phyloP scores from a whole-genome alignment of 2,329 filamentous ascomycete genomes.

The Diaporthe vaccinii region DNA sequence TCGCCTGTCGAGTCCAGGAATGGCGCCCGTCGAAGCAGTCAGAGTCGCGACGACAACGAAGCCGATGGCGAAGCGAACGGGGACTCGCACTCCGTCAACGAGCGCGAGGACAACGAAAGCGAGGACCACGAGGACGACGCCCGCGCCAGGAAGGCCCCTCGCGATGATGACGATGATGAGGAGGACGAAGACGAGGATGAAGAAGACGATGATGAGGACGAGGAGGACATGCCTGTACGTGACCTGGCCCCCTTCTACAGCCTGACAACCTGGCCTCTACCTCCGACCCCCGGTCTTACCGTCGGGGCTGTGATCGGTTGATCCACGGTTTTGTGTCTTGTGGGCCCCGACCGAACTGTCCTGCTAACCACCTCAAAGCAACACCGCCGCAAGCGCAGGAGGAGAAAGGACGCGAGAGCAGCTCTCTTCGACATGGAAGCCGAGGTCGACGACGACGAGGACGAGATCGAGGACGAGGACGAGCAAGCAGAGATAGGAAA shows the following conservation, averaged over 20 bases:
- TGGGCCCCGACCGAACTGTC: neutral
- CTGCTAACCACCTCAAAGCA: constrained; percentile 54
- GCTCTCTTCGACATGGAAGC: constrained; percentile 98
- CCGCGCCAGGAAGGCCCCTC: constrained; percentile 47
- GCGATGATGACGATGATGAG: constrained; percentile 51
- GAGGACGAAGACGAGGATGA: constrained; percentile 52
- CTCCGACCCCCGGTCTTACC: neutral
- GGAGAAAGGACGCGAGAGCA: constrained; percentile 74
- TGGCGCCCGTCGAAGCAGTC: constrained; percentile 43
- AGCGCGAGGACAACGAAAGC: constrained; percentile 46
- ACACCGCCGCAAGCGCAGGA: constrained; percentile 85
- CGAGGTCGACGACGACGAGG: constrained; percentile 96
- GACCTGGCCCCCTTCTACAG: neutral
- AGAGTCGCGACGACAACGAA: constrained; percentile 47
- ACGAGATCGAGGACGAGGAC: constrained; percentile 89
- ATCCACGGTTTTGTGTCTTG: too few species aligned
- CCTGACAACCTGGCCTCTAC: neutral
- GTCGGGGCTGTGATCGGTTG: neutral
- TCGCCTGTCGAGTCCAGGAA: constrained; percentile 43
- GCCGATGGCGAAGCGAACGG: constrained; percentile 42
- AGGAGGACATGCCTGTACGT: constrained; percentile 42
- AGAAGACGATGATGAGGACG: constrained; percentile 45
- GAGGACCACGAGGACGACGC: constrained; percentile 62
- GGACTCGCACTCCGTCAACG: constrained; percentile 40
- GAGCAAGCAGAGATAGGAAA: constrained; percentile 86